Conservation (phyloP, 2,329 filamentous ascomycete species). For the Samsoniella hepiali region DNA sequence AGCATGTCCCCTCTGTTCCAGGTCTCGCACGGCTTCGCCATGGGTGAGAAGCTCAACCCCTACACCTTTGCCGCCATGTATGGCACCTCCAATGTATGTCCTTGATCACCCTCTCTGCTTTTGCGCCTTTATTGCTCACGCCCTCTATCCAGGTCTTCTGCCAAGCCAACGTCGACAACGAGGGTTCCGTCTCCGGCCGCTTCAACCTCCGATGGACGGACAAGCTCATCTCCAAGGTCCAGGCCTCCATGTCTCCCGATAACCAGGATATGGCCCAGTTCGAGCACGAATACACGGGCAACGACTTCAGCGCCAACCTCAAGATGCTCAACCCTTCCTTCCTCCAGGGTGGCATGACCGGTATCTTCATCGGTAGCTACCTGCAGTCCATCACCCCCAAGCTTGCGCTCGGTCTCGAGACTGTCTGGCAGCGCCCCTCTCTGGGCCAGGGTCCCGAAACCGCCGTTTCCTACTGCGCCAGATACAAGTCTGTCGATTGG, state of each 20-base stretch:
- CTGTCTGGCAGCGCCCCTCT: conserved; percentile 86
- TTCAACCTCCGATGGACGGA: conserved; percentile 91
- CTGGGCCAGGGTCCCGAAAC: conserved; percentile 87
- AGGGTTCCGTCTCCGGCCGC: conserved; percentile 79
- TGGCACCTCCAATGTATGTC: conserved; percentile 78
- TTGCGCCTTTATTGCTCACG: conserved; percentile 11
- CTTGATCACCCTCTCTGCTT: conserved; percentile 1
- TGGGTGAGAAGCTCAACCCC: conserved; percentile 88
- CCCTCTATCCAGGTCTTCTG: conserved; percentile 69
- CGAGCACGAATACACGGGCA: conserved; percentile 92
- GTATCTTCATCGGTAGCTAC: conserved; percentile 94
- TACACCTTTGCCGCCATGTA: conserved; percentile 95
- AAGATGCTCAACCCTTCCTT: conserved; percentile 96
- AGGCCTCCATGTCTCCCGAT: conserved; percentile 78
- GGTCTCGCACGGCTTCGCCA: conserved; percentile 92
- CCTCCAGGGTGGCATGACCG: conserved; percentile 87
- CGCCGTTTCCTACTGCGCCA: conserved; percentile 81
- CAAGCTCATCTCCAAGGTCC: conserved; percentile 79
- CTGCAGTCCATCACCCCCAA: conserved; percentile 87
- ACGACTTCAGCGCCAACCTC: conserved; percentile 87
- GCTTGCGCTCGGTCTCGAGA: conserved; percentile 84
- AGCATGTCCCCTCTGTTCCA: conserved; percentile 93
- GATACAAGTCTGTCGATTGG: conserved; percentile 92
- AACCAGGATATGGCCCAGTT: conserved; percentile 86
- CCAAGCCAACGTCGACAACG: conserved; percentile 93